Evolutionary conservation across 2,329 filamentous ascomycete genomes (phyloP), one percentile per base, ranked within the genome.

Genomic region (Drechslerella stenobrocha): DNA sequence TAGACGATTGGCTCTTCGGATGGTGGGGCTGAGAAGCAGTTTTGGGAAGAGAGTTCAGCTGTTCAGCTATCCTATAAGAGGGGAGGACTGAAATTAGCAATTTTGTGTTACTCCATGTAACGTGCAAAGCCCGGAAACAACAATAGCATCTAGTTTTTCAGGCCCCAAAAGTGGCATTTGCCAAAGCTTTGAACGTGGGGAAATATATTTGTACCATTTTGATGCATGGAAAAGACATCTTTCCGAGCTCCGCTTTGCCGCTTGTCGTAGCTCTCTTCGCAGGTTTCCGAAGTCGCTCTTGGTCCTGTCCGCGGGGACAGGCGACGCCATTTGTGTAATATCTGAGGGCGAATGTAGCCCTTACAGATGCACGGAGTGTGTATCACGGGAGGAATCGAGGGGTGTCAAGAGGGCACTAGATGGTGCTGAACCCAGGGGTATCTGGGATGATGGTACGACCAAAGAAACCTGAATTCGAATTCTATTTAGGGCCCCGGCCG

Each of bases 181-280:
- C 18, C 13, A 5, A 18, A 18, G 3, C 18, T 3, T 18, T 42
- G 37, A 20, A 20, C 4, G 15, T 5, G 15, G 9, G 15, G n/a
- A 20, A 20, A 20, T 20, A 20, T 18, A 5, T 20, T 18, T 18
- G 59, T 76, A 96, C 93, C 93, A 98, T 84, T 97, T 97, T 24
- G 93, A 87, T 4, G 92, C 93, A 74, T 96, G 91, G 75, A 96
- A 97, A 9, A 98, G 82, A 76, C 93, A 96, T 76, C 93, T 82
- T 76, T 98, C 93, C 0, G 90, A 95, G 78, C 91, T 97, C 75
- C 90, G 90, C 22, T 93, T 82, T 2, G 93, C 87, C 26, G 92
- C 90, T 74, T 51, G 26, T 48, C 63, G 48, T 28, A 67, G 24
- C 8, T 67, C 63, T 30, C 55, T 67, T n/a, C 55, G 48, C 15